Evolutionary conservation across 225 moss, liverwort and hornwort genomes (phyloP), one percentile per base, ranked within the genome.

Genomic region (Marchantia polymorpha): DNA sequence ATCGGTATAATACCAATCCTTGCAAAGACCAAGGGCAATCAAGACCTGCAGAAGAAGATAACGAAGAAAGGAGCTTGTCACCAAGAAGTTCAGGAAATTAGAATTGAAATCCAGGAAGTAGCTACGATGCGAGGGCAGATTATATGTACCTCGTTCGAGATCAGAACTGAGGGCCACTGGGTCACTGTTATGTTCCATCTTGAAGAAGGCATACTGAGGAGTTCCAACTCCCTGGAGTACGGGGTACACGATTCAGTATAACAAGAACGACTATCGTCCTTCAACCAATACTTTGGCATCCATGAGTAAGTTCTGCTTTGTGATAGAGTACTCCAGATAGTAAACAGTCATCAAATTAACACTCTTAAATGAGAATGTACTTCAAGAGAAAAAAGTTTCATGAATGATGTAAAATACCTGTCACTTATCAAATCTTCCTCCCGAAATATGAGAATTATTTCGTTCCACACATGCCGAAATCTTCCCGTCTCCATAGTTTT

Each of bases 381-480:
- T 61, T 61, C 14, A 22, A 19, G 6, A 3, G 10, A 61, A 8
- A n/a, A 61, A 61, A 61, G 23, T 61, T n/a, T 17, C 17, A 7
- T 8, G n/a, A 8, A 7, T 29, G 23, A 26, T n/a, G 63, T 10
- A 72, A 78, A 61, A 63, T 64, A 92, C 94, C 92, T 92, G 86
- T 99, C 89, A 80, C 87, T 91, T 50, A 99, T 87, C 22, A 99
- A 82, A 81, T 99, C 99, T 80, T 99, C 99, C 86, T 99, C 99
- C 39, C 95, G 93, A 63, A 99, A 95, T 29, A 90, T 93, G 60
- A 78, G 83, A 69, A 99, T 82, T 69, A 99, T 94, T 80, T 95
- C 90, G 75, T 95, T 99, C 99, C 99, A 99, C 16, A 95, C 80
- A 50, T 90, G 89, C 72, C 92, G 88, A 84, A 99, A 99, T 72